phyloP scores from a whole-genome alignment of 1,139 yeast genomes.

The Nakaseomyces uthaithaninus region DNA sequence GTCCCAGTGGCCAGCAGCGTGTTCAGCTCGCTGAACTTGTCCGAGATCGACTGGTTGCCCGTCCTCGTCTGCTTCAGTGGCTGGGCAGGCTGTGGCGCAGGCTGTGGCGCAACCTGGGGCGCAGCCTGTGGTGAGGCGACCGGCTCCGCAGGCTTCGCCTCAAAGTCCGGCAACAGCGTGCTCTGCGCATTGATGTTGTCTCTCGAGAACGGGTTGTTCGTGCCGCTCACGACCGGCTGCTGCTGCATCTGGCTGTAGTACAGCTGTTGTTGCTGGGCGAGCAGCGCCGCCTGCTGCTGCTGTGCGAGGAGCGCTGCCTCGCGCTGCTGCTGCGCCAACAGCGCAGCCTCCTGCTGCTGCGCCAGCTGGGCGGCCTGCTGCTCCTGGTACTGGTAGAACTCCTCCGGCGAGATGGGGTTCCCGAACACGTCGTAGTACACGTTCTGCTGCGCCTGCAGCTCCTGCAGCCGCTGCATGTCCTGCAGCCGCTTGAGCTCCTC shows the following conservation, averaged over 20 bases:
- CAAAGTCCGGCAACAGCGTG: conserved; percentile 16
- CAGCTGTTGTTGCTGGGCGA: conserved; percentile 26
- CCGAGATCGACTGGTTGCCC: conserved; percentile 39
- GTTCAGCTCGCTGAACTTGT: conserved; percentile 65
- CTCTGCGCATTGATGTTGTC: conserved; percentile 15
- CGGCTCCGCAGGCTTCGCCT: conserved; percentile 25
- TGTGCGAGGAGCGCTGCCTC: conserved; percentile 15
- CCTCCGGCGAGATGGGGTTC: conserved; percentile 52
- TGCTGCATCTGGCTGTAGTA: conserved; percentile 28
- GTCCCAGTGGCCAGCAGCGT: conserved; percentile 77
- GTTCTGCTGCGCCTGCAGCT: conserved; percentile 34
- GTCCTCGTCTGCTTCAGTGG: conserved; percentile 37
- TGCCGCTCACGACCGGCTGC: conserved; percentile 58
- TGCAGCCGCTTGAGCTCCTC: conserved; percentile 63
- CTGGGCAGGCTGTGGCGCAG: conserved; percentile 27
- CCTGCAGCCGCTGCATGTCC: conserved; percentile 45
- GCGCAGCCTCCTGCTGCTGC: conserved; percentile 22
- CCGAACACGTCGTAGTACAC: conserved; percentile 65
- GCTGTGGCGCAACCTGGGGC: conserved; percentile 29
- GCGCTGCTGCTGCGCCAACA: conserved; percentile 18
- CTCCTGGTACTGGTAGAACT: conserved; percentile 34
- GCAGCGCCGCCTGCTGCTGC: conserved; percentile 24
- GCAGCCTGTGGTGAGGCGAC: too few species aligned
- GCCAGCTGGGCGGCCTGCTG: conserved; percentile 32
- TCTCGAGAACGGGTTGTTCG: conserved; percentile 81